A percentile compares a stretch with the other conserved stretches of the same genome.
phyloP scores from a whole-genome alignment of 202 grass and related monocot species.

The Brachypodium distachyon region DNA sequence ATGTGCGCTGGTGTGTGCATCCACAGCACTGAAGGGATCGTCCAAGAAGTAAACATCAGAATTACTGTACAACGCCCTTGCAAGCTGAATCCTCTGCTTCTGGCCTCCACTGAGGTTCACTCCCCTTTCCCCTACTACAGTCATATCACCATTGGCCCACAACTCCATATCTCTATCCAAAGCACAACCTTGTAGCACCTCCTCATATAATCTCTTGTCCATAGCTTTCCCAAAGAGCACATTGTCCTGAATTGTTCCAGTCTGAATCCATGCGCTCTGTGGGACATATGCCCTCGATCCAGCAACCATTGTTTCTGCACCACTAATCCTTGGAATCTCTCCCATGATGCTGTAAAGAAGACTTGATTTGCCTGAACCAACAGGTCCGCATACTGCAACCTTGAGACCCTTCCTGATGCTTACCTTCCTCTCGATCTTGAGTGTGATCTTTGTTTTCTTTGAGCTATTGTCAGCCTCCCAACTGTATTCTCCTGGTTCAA shows the following conservation, averaged over 20 bases:
- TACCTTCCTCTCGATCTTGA: constrained; percentile 63
- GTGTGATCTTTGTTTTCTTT: constrained; percentile 35
- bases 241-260: constrained; percentile 69
- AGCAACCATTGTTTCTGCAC: constrained; percentile 27
- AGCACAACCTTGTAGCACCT: constrained; percentile 70
- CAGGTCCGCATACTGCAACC: constrained; percentile 60
- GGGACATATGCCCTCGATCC: constrained; percentile 66
- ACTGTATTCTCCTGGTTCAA: constrained; percentile 53
- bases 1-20: constrained; percentile 79
- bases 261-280: constrained; percentile 78
- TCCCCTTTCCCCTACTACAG: constrained; percentile 74
- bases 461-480: constrained; percentile 52
- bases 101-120: constrained; percentile 90
- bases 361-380: constrained; percentile 92
- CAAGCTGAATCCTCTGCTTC: constrained; percentile 95
- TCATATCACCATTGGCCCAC: constrained; percentile 69
- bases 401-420: constrained; percentile 52
- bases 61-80: constrained; percentile 73
- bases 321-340: constrained; percentile 62
- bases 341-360: constrained; percentile 71
- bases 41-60: constrained; percentile 79
- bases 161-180: constrained; percentile 67
- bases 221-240: constrained; percentile 78
- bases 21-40: constrained; percentile 95
- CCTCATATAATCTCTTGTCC: constrained; percentile 50